phyloP scores from a whole-genome alignment of 331 rosid genomes.

The Quercus tomentella region DNA sequence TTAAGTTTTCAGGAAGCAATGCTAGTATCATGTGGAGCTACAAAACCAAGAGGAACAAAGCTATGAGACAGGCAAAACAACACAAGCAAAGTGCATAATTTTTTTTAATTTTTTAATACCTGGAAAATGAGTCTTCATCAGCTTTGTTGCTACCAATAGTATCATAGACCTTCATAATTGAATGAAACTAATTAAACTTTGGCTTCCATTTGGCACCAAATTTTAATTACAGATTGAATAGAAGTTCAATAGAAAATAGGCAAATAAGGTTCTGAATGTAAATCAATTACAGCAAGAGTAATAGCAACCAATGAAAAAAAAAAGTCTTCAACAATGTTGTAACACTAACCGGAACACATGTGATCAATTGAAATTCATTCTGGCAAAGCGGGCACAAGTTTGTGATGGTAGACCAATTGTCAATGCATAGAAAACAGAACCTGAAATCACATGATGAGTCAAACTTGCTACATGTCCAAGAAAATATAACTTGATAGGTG shows the following conservation, averaged over 20 bases:
- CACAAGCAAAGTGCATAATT: background rate
- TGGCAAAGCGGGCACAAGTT: conserved; percentile 99
- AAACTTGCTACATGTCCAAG: background rate
- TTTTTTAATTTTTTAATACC: conserved; percentile 32
- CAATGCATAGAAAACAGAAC: conserved; percentile 96
- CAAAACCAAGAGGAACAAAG: conserved; percentile 9
- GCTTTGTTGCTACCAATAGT: conserved; percentile 84
- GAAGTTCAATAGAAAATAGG: background rate
- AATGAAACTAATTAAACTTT: conserved; percentile 22
- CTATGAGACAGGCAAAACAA: conserved; percentile 7
- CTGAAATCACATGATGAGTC: conserved; percentile 34
- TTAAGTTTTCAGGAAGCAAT: conserved; percentile 14
- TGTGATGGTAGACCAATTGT: conserved; percentile 98
- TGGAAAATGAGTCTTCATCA: conserved; percentile 64
- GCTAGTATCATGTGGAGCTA: conserved; percentile 5
- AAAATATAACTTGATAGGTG: background rate
- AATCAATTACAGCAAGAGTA: conserved; percentile 24
- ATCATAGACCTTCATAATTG: conserved; percentile 79
- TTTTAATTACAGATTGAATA: conserved; percentile 17
- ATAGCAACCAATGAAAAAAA: conserved; percentile 23
- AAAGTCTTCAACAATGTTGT: conserved; percentile 31
- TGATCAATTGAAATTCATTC: conserved; percentile 93
- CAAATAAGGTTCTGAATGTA: background rate
- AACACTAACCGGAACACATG: conserved; percentile 97
- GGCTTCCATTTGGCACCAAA: conserved; percentile 21